Evolutionary conservation across 192 early-diverging fungal genomes (phyloP), one percentile per base, ranked within the genome.

Genomic region (Thamnidium elegans): DNA sequence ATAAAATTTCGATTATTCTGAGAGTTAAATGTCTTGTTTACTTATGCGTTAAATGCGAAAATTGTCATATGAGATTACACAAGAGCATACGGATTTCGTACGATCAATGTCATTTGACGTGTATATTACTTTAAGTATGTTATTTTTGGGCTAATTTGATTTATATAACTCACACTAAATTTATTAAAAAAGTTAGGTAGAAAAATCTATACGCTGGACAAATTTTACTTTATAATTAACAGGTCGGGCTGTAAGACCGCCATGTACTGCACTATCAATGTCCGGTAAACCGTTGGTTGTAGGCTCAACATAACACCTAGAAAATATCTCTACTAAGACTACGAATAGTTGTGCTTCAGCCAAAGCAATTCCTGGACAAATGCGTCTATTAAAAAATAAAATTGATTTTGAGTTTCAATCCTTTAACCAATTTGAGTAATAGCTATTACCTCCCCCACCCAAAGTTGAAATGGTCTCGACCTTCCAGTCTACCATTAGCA

Each of bases 401-500:
- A 45, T 45, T 13, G 44, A 26, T 3, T 26, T 26, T 26, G 3
- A 26, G 26, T 26, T 26, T 45, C 10, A 45, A 15, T 45, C 8
- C 8, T 45, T 1, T 13, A 45, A 13, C 14, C 1, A 1, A 9
- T 1, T 13, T 45, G 1, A 45, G 4, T 45, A 15, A 13, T 9
- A 13, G 14, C 4, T 13, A 8, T 23, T 51, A 51, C 50, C 50
- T 51, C 1, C 50, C 50, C 50, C 50, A 51, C 7, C 50, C 50
- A 51, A 51, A 51, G n/a, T 7, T 9, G 21, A 4, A 51, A 21
- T 51, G 50, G n/a, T 51, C 50, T 51, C 50, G 8, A 14, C 7
- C 50, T 20, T n/a, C 50, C 7, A 51, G 7, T 7, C n/a, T 51
- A 15, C 50, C 50, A 51, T 51, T 51, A 51, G 50, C 50, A 51